Percentiles rank a stretch among this genome's conserved stretches.
Evolutionary conservation across 108 stramenopile genomes (phyloP).

Genomic region (Asterionellopsis glacialis): DNA sequence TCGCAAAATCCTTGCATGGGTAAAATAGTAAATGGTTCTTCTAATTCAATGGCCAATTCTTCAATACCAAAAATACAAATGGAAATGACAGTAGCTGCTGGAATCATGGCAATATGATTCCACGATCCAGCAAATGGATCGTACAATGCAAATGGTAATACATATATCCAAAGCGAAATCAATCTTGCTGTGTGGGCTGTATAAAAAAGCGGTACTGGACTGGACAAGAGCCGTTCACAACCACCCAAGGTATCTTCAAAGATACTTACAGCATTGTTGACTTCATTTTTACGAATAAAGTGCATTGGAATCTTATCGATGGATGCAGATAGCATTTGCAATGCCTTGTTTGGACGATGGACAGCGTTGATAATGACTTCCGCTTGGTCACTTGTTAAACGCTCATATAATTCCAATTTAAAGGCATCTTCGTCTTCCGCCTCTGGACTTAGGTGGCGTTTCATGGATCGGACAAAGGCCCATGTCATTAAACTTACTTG

Average conservation of each 20-base stretch:
- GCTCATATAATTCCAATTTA: constrained; percentile 41
- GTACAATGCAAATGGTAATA: constrained; percentile 72
- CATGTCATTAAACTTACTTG: constrained; percentile 56
- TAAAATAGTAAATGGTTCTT: constrained; percentile 75
- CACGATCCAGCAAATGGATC: constrained; percentile 57
- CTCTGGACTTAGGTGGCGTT: constrained; percentile 57
- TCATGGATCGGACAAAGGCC: constrained; percentile 70
- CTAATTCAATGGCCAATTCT: constrained; percentile 62
- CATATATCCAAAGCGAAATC: constrained; percentile 62
- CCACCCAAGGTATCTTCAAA: constrained; percentile 73
- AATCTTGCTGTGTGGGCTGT: constrained; percentile 73
- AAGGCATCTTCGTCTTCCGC: constrained; percentile 61
- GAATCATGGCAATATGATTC: constrained; percentile 60
- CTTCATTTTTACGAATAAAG: constrained; percentile 70
- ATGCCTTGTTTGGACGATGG: constrained; percentile 74
- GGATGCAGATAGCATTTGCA: constrained; percentile 58
- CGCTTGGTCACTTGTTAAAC: constrained; percentile 53
- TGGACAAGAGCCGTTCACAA: constrained; percentile 60
- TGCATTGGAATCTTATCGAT: constrained; percentile 78
- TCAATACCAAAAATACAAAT: constrained; percentile 71
- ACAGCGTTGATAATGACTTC: constrained; percentile 52
- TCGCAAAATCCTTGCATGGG: constrained; percentile 64
- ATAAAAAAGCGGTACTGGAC: constrained; percentile 72
- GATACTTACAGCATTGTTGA: constrained; percentile 64
- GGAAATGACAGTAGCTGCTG: constrained; percentile 24